Conservation (phyloP, 306 rosid species). For the Medicago ruthenica region DNA sequence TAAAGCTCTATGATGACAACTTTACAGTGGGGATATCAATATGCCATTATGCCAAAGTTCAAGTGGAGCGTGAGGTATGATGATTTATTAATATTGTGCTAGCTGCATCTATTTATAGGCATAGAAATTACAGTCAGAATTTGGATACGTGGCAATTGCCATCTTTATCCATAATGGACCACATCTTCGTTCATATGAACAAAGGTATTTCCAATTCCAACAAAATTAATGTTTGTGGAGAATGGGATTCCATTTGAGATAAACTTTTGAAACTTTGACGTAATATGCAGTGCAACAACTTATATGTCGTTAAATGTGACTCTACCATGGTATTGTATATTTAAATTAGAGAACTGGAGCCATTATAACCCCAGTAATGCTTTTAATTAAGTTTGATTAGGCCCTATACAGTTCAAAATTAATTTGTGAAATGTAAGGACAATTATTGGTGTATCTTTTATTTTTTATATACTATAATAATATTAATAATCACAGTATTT, state of each 20-base stretch:
- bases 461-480: too few species aligned
- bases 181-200: slow-evolving; percentile 1
- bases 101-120: slow-evolving; percentile 36
- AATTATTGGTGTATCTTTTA: neutral
- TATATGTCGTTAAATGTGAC: slow-evolving; percentile 3
- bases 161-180: slow-evolving; percentile 50
- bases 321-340: neutral
- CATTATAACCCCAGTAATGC: neutral
- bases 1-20: slow-evolving; percentile 10
- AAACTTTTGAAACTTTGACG: neutral
- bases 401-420: neutral
- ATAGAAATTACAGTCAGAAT: slow-evolving; percentile 49
- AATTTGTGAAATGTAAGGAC: neutral
- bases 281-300: neutral
- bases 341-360: neutral
- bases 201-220: neutral
- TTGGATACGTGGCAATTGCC: slow-evolving; percentile 53
- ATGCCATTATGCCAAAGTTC: neutral
- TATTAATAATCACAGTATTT: neutral
- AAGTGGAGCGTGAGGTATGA: slow-evolving; percentile 13
- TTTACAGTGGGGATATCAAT: slow-evolving; percentile 18
- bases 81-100: slow-evolving; percentile 32
- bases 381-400: neutral
- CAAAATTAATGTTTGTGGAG: neutral
- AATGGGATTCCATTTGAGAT: neutral